These are phyloP conservation scores for Alternaria viburni DNA, from an alignment of 2,329 filamentous ascomycete species.

Conservation along the genomic window DNA sequence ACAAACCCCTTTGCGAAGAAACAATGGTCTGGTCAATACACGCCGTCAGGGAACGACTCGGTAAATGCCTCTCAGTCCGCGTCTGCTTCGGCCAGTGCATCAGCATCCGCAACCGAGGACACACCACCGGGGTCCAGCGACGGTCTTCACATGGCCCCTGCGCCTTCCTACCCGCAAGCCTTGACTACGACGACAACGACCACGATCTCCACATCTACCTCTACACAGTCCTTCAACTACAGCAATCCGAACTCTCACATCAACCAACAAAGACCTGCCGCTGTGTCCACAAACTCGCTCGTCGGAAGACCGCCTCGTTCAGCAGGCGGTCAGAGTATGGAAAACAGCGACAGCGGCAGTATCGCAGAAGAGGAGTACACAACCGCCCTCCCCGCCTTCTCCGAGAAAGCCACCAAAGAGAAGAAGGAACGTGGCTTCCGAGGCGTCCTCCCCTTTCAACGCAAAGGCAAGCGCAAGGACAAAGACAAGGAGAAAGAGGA, in stretches of 20 bases:
- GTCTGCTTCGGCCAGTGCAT: constrained; percentile 39
- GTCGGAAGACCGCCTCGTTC: constrained; percentile 33
- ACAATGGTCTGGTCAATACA: constrained; percentile 27
- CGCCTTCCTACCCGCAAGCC: constrained; percentile 38
- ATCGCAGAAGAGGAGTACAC: constrained; percentile 47
- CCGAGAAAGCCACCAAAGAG: constrained; percentile 41
- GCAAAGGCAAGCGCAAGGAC: constrained; percentile 43
- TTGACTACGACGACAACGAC: constrained; percentile 32
- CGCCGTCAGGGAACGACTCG: constrained; percentile 33
- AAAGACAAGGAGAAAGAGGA: constrained; percentile 35
- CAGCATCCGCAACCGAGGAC: constrained; percentile 42
- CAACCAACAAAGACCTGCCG: constrained; percentile 26
- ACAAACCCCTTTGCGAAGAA: constrained; percentile 35
- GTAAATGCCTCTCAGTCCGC: constrained; percentile 34
- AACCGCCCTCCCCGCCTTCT: constrained; percentile 46
- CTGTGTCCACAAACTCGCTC: constrained; percentile 27
- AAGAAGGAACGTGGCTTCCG: constrained; percentile 49
- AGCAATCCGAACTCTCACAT: constrained; percentile 35
- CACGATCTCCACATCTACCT: constrained; percentile 15
- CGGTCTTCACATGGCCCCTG: constrained; percentile 43
- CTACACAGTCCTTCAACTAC: constrained; percentile 22
- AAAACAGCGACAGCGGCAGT: constrained; percentile 46
- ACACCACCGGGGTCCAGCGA: constrained; percentile 46
- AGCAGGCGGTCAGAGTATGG: constrained; percentile 32
- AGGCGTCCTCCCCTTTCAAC: constrained; percentile 46